A percentile compares a stretch with the other conserved stretches of the same genome.
Evolutionary conservation across 768 basidiomycete species (phyloP).

Genomic region (Dioszegia crocea): DNA sequence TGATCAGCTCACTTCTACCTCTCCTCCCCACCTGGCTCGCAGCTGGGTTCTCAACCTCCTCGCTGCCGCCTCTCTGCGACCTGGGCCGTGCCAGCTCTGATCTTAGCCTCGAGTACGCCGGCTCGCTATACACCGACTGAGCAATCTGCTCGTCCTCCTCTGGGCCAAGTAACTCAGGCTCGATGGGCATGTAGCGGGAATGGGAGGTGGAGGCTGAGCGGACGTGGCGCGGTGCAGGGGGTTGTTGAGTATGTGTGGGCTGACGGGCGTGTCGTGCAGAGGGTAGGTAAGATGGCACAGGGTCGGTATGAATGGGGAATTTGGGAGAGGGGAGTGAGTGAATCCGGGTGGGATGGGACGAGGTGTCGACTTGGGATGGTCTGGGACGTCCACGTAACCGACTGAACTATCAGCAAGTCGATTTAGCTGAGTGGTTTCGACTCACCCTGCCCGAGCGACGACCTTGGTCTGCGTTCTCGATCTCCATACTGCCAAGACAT

Average conservation of each 20-base stretch:
- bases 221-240: neutral
- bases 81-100: constrained; percentile 20
- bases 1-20: constrained; percentile 2
- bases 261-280: neutral
- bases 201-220: constrained; percentile 1
- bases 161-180: neutral
- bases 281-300: neutral
- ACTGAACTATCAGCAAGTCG: neutral
- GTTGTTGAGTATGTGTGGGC: neutral
- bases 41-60: constrained; percentile 13
- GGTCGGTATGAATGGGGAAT: neutral
- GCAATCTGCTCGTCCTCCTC: neutral
- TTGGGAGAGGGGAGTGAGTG: neutral
- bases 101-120: constrained; percentile 29
- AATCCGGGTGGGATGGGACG: neutral
- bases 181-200: neutral
- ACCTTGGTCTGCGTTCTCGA: neutral
- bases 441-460: constrained; percentile 8
- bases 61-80: constrained; percentile 16
- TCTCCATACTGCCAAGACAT: constrained; percentile 13
- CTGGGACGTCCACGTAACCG: neutral
- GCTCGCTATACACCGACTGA: constrained; percentile 24
- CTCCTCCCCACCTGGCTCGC: neutral
- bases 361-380: neutral
- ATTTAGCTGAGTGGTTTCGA: neutral